Conservation (phyloP, 2,329 filamentous ascomycete genomes). For the Gnomoniopsis smithogilvyi region DNA sequence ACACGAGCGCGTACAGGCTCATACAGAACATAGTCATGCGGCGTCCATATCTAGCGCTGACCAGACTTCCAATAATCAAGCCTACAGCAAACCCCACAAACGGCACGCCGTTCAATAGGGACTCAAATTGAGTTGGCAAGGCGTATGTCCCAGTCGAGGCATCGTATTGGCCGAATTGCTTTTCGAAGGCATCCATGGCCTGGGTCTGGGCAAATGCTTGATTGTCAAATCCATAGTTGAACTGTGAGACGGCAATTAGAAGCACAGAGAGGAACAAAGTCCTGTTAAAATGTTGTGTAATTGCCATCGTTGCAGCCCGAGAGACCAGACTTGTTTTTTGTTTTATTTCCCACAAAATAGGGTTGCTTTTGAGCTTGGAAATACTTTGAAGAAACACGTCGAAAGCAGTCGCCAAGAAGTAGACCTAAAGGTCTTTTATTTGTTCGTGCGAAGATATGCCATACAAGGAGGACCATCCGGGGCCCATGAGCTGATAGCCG, state of each 20-base stretch:
- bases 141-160: constrained; percentile 19
- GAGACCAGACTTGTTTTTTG: not conserved
- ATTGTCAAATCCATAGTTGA: constrained; percentile 38
- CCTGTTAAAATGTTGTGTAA: not conserved
- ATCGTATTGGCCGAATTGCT: constrained; percentile 29
- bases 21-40: constrained; percentile 34
- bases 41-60: constrained; percentile 30
- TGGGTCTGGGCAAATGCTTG: constrained; percentile 32
- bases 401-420: too few relatives aligned
- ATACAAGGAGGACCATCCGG: too few relatives aligned
- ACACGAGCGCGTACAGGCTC: constrained; percentile 31
- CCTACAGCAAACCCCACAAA: constrained; percentile 31
- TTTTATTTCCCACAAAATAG: too few relatives aligned
- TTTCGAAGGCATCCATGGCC: constrained; percentile 33
- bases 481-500: too few relatives aligned
- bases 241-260: constrained; percentile 30
- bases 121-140: constrained; percentile 29
- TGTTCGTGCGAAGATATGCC: too few relatives aligned
- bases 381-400: too few relatives aligned
- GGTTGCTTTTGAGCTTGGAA: too few relatives aligned
- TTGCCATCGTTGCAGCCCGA: not conserved
- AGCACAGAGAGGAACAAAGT: not conserved
- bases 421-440: too few relatives aligned
- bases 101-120: constrained; percentile 32
- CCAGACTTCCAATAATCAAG: constrained; percentile 25